Percentiles rank a stretch among this genome's conserved stretches.
These are phyloP conservation scores for Syzygium syzygioides DNA, from an alignment of 441 rosid species.

Conservation along the genomic window DNA sequence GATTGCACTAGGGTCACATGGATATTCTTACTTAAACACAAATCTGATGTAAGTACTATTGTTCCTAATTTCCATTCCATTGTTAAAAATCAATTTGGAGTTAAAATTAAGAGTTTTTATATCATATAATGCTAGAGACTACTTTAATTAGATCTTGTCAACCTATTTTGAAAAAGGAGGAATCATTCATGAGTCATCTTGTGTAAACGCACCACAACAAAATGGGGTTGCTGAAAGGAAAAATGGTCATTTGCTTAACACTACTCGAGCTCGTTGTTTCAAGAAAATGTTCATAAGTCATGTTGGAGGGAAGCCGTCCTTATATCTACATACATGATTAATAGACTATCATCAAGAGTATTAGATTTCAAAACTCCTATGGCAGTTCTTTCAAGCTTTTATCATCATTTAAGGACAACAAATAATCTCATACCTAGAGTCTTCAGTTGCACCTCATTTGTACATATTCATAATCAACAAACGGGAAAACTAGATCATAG, in stretches of 20 bases:
- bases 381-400: background rate
- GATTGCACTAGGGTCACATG: background rate
- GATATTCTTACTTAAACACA: background rate
- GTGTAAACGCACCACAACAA: background rate
- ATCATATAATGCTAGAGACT: background rate
- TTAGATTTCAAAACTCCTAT: background rate
- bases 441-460: background rate
- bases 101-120: background rate
- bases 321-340: background rate
- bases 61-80: background rate
- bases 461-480: background rate
- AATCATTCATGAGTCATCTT: background rate
- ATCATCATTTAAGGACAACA: background rate
- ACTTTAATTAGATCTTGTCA: background rate
- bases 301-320: background rate
- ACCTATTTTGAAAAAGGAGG: background rate
- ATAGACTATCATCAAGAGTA: background rate
- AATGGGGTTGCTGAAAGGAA: background rate
- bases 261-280: background rate
- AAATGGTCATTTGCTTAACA: background rate
- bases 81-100: background rate
- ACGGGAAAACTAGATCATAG: background rate
- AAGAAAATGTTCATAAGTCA: background rate
- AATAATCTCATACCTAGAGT: background rate
- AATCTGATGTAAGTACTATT: background rate